phyloP scores from a whole-genome alignment of 164 flowering plant genomes.

The Vitis labrusca region DNA sequence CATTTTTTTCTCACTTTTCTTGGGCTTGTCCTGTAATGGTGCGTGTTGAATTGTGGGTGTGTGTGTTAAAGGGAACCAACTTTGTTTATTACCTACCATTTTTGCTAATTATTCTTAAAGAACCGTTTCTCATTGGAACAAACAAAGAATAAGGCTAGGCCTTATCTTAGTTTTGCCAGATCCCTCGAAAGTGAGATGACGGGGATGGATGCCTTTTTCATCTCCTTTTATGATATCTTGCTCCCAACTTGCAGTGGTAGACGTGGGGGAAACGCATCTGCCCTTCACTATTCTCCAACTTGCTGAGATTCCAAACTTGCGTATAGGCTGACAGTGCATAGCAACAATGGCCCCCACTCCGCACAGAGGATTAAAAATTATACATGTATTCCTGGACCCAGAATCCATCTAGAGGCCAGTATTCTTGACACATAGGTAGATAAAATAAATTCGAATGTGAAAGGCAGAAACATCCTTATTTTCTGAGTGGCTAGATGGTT shows the following conservation, averaged over 20 bases:
- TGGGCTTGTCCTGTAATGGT: too few relatives aligned
- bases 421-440: too few relatives aligned
- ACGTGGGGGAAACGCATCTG: not conserved
- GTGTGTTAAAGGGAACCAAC: not conserved
- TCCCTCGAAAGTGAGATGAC: not conserved
- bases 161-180: conserved; percentile 1
- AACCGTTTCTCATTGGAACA: not conserved
- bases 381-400: not conserved
- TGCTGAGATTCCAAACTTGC: not conserved
- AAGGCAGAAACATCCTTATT: too few relatives aligned
- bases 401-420: too few relatives aligned
- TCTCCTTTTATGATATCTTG: too few relatives aligned
- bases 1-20: too few relatives aligned
- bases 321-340: not conserved
- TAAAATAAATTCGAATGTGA: too few relatives aligned
- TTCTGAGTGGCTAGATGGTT: too few relatives aligned
- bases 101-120: not conserved
- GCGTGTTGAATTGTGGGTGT: not conserved
- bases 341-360: not conserved
- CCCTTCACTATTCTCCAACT: not conserved
- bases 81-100: not conserved
- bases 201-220: not conserved
- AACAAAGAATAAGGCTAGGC: not conserved
- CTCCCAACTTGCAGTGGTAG: not conserved
- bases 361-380: not conserved